phyloP scores from a whole-genome alignment of 2,329 filamentous ascomycete species.

The Ciborinia camelliae region DNA sequence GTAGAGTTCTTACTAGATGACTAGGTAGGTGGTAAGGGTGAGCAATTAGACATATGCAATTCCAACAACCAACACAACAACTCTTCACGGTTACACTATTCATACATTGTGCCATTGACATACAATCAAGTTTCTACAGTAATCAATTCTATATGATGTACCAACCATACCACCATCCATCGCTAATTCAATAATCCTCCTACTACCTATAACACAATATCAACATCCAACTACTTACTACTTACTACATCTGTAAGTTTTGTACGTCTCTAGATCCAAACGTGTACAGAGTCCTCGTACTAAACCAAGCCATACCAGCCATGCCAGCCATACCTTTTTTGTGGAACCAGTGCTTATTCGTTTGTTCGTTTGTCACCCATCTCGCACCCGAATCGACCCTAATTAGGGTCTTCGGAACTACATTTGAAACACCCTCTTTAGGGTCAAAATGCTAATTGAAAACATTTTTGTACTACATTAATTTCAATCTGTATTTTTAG shows the following conservation, averaged over 20 bases:
- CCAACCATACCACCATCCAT: background rate
- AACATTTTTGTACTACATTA: too few relatives aligned
- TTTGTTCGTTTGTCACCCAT: too few relatives aligned
- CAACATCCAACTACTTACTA: background rate
- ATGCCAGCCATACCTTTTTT: too few relatives aligned
- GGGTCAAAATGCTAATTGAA: too few relatives aligned
- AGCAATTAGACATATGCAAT: background rate
- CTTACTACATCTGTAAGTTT: background rate
- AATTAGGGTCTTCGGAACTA: too few relatives aligned
- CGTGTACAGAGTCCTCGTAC: background rate
- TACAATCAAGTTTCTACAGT: constrained; percentile 1
- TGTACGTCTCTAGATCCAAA: background rate
- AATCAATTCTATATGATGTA: too few relatives aligned
- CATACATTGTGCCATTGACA: background rate
- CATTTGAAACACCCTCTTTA: too few relatives aligned
- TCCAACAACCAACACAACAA: too few relatives aligned
- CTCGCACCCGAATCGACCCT: too few relatives aligned
- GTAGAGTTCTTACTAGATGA: background rate
- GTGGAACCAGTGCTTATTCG: constrained; percentile 12
- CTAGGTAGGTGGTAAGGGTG: background rate
- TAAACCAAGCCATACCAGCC: constrained; percentile 4
- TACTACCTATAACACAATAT: background rate
- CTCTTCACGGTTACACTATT: too few relatives aligned
- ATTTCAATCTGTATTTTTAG: too few relatives aligned
- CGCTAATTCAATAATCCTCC: background rate